phyloP scores from a whole-genome alignment of 805 yeast species.

The Kluyveromyces wickerhamii region DNA sequence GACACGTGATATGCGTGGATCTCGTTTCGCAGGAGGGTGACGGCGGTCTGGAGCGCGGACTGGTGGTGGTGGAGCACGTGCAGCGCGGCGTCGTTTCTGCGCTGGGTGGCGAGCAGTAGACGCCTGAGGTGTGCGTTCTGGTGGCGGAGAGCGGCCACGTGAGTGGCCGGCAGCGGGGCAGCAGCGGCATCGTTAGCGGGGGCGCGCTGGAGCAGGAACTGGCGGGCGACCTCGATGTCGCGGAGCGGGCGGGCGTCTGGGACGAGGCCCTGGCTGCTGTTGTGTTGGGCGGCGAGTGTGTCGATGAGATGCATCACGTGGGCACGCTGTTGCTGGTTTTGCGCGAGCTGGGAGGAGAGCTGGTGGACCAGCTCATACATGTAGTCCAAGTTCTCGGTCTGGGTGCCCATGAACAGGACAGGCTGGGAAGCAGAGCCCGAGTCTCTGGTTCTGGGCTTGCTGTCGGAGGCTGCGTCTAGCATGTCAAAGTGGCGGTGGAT shows the following conservation, averaged over 20 bases:
- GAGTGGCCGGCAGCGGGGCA: too few species aligned
- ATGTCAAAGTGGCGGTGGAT: too few species aligned
- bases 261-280: too few species aligned
- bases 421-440: slow-evolving; percentile 14
- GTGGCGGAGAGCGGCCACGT: slow-evolving; percentile 4
- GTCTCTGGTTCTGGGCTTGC: too few species aligned
- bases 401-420: slow-evolving; percentile 22
- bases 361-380: slow-evolving; percentile 18
- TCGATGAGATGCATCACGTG: slow-evolving; percentile 16
- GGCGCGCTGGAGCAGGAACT: background rate
- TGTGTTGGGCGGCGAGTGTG: slow-evolving; percentile 13
- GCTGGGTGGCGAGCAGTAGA: slow-evolving; percentile 9
- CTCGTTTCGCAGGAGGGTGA: slow-evolving; percentile 14
- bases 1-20: slow-evolving; percentile 12
- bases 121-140: slow-evolving; percentile 13
- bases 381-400: slow-evolving; percentile 21
- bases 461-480: too few species aligned
- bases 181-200: background rate
- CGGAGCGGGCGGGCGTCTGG: too few species aligned
- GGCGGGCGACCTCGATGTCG: background rate
- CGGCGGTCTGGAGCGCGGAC: slow-evolving; percentile 13
- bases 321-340: slow-evolving; percentile 17
- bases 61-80: slow-evolving; percentile 16
- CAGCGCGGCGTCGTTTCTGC: slow-evolving; percentile 11
- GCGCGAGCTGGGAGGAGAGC: slow-evolving; percentile 13